Evolutionary conservation across 805 yeast species (phyloP).

Genomic region (Pichia paraexigua): DNA sequence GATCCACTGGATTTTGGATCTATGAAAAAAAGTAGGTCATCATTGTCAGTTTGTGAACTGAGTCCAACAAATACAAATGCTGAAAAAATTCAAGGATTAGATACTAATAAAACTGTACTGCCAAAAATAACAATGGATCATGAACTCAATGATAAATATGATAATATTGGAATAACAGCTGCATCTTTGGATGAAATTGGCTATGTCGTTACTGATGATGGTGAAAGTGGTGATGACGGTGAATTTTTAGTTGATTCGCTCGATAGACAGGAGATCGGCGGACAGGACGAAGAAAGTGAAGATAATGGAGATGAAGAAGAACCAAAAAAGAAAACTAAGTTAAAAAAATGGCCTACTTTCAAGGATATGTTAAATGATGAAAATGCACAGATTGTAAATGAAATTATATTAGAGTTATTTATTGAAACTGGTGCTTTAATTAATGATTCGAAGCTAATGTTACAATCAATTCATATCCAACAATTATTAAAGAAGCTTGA

Average conservation of each 20-base stretch:
- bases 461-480: conserved; percentile 46
- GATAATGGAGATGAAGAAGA: not conserved
- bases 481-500: conserved; percentile 30
- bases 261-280: too few species aligned
- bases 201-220: conserved; percentile 7
- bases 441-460: conserved; percentile 56
- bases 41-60: not conserved
- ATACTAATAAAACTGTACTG: not conserved
- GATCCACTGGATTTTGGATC: conserved; percentile 3
- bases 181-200: conserved; percentile 9
- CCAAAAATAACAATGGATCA: not conserved
- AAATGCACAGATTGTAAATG: conserved; percentile 35
- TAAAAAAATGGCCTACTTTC: conserved; percentile 38
- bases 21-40: not conserved
- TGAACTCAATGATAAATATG: not conserved
- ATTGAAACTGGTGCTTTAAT: conserved; percentile 55
- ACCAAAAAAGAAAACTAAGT: not conserved
- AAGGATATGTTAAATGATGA: conserved; percentile 50
- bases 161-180: not conserved
- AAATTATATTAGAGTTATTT: conserved; percentile 47
- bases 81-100: not conserved
- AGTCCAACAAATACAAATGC: not conserved
- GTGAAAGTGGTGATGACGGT: conserved; percentile 9
- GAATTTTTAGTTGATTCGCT: not conserved
- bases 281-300: not conserved